Evolutionary conservation across 805 yeast genomes (phyloP), one percentile per base, ranked within the genome.

Genomic region (Sugiyamaella boreocaroliniensis): DNA sequence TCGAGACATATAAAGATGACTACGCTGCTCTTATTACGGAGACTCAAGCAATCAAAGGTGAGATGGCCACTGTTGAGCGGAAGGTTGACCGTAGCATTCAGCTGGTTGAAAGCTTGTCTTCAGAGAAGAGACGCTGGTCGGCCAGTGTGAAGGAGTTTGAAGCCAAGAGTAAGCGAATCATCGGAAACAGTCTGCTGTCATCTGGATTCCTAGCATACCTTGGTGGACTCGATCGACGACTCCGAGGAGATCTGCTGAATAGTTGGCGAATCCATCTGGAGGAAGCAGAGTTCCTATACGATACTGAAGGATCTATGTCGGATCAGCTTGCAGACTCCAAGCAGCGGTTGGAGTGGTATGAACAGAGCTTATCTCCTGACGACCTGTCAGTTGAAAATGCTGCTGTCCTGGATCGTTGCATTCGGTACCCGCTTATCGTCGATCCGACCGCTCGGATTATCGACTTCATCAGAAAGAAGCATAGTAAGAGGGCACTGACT

Each of bases 11-110:
- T 55, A 88, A 89, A 58, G 73, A 71, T 7, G 76, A 75, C 8
- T 92, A 92, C 64, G 86, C 93, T 43, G 71, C 68, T 12, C 69
- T 85, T n/a, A 88, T 92, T 32, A 72, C 96, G 54, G 90, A 87
- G 40, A 76, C 87, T 1, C 97, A 92, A 64, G 69, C 72, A 32
- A 81, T 89, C 43, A 90, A 86, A 64, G 60, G 71, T 1, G 92
- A 88, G 61, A 85, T 90, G 84, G 65, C 65, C 2, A 59, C 62
- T 1, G 92, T 89, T 8, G 80, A 81, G 54, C 50, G 47, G 1
- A 86, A 81, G 54, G 85, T 88, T 1, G 67, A 64, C 1, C 72
- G 95, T 43, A 85, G 96, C 53, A 67, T 78, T 53, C 64, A 71
- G 11, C 71, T 92, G 42, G 69, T 90, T 29, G 82, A 79, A 4